A percentile compares a stretch with the other conserved stretches of the same genome.
Evolutionary conservation across 192 early-diverging fungal species (phyloP).

Genomic region (Diversispora eburnea): DNA sequence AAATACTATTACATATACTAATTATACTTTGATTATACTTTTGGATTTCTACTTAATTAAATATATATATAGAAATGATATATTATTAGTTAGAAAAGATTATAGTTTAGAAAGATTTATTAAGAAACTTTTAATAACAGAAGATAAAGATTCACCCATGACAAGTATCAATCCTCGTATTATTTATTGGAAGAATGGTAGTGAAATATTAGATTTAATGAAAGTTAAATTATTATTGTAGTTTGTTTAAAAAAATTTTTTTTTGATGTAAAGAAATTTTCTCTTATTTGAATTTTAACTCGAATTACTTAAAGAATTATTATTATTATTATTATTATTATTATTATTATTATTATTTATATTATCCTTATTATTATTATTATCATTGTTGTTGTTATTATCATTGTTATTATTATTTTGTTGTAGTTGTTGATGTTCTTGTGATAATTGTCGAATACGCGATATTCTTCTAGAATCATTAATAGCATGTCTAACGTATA

Average conservation of each 20-base stretch:
- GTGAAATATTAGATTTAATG: neutral
- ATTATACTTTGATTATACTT: too few relatives aligned
- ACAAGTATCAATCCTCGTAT: conserved; percentile 1
- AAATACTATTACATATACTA: too few relatives aligned
- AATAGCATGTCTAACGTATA: neutral
- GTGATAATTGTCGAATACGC: too few relatives aligned
- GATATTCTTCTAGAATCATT: neutral
- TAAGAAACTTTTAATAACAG: neutral
- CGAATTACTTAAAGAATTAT: neutral
- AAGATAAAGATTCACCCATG: neutral
- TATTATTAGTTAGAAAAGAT: conserved; percentile 2
- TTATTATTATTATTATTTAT: neutral
- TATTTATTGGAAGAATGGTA: conserved; percentile 22
- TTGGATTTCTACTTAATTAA: neutral
- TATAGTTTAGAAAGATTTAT: conserved; percentile 6
- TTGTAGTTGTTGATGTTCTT: neutral
- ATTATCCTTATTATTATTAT: neutral
- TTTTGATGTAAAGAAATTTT: neutral
- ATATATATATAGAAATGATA: conserved; percentile 5
- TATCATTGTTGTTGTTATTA: too few relatives aligned
- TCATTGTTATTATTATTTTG: neutral
- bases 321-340: neutral
- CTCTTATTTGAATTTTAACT: neutral
- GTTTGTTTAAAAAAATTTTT: neutral
- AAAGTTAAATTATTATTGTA: neutral